Evolutionary conservation across 2,329 filamentous ascomycete genomes (phyloP), one percentile per base, ranked within the genome.

Genomic region (Ramularia endophylla): DNA sequence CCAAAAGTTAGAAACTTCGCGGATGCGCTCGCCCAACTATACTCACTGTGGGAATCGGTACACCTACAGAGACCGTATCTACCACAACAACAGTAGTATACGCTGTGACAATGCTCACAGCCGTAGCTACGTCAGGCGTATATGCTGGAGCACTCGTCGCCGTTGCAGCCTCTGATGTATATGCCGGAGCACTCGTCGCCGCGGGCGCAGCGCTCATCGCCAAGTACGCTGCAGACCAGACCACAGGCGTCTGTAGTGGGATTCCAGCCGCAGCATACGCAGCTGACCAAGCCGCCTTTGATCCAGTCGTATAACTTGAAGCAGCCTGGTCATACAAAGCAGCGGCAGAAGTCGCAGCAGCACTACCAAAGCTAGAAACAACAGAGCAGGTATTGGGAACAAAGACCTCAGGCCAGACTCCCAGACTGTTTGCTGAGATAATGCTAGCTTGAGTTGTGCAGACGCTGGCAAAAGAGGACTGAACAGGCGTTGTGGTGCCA

Each of bases 351-450:
- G 45, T 47, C 19, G 50, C 50, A 37, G 50, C 47, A 5, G 45
- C 45, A 11, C 43, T 25, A 8, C 50, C 50, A 40, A 53, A 53
- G 9, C 35, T 43, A 42, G 38, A 45, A 8, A 50, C 42, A 6
- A 44, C 47, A 19, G 40, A 41, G 43, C 53, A 55, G 30, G 36
- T 46, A 20, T 51, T 50, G 13, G 54, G 54, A 8, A 53, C 47
- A 16, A 44, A 51, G 20, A 54, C 53, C 22, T 48, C 41, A n/a
- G 45, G 50, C 48, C 51, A 51, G 8, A 50, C 6, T 13, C 32
- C 41, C 12, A 51, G 44, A 31, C 13, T 47, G 31, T 42, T 37
- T 13, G 40, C 44, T 2, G 41, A 43, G 33, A 51, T 48, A 46
- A 51, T 40, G 7, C 27, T 42, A 15, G 45, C 48, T 32, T 51